Evolutionary conservation across 495 filamentous ascomycete genomes (phyloP).

Genomic region (Mycothermus thermophilus): DNA sequence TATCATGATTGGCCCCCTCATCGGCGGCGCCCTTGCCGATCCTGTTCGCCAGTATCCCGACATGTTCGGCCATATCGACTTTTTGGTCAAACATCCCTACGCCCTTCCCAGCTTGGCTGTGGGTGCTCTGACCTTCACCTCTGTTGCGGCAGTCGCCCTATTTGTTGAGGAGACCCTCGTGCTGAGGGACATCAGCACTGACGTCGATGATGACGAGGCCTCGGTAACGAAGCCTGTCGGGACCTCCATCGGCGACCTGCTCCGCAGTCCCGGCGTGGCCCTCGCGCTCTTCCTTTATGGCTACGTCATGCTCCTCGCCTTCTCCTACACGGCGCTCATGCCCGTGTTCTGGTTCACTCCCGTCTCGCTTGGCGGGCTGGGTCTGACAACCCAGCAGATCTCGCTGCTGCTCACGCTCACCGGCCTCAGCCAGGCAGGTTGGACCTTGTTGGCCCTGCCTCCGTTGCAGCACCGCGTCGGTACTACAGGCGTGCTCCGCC

Average conservation of each 20-base stretch:
- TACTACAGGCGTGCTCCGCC: conserved; percentile 44
- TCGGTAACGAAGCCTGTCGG: conserved; percentile 9
- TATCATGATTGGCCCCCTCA: conserved; percentile 51
- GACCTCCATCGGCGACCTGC: conserved; percentile 39
- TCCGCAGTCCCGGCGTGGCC: conserved; percentile 45
- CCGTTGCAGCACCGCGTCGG: conserved; percentile 42
- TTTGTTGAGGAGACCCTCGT: conserved; percentile 43
- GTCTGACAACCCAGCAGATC: conserved; percentile 44
- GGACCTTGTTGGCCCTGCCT: conserved; percentile 52
- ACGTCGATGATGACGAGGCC: conserved; percentile 20
- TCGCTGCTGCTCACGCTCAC: conserved; percentile 44
- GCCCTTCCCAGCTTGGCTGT: conserved; percentile 44
- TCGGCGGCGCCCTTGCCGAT: conserved; percentile 50
- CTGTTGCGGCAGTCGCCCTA: conserved; percentile 33
- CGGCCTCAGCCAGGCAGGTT: conserved; percentile 47
- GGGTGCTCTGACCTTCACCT: conserved; percentile 34
- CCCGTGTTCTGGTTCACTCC: conserved; percentile 51
- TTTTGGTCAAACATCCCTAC: conserved; percentile 52
- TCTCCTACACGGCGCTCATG: conserved; percentile 48
- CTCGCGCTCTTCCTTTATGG: conserved; percentile 47
- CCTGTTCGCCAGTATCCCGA: conserved; percentile 43
- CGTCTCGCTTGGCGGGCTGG: conserved; percentile 42
- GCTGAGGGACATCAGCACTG: conserved; percentile 5
- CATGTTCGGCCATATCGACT: conserved; percentile 37
- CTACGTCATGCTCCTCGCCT: conserved; percentile 47